Evolutionary conservation across 805 yeast species (phyloP).

Genomic region (Yarrowia sp.): DNA sequence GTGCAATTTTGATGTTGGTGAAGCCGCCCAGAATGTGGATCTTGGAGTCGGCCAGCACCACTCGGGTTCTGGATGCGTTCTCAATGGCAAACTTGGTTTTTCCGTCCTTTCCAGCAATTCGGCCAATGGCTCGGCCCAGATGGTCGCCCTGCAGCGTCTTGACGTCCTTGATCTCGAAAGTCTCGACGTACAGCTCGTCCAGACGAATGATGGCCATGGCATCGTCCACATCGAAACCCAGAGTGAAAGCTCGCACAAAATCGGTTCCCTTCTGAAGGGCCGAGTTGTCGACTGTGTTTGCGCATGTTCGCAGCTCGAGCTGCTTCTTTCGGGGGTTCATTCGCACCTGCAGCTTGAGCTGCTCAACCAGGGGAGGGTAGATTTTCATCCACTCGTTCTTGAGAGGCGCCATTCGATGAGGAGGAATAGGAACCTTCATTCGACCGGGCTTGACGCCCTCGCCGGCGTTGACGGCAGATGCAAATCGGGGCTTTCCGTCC

Average conservation of each 20-base stretch:
- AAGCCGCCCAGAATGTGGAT: conserved; percentile 97
- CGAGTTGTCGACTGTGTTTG: conserved; percentile 85
- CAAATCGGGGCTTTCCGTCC: conserved; percentile 85
- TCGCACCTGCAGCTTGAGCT: conserved; percentile 91
- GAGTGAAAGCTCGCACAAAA: conserved; percentile 90
- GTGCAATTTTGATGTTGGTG: conserved; percentile 97
- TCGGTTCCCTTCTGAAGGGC: conserved; percentile 98
- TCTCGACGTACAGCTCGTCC: conserved; percentile 95
- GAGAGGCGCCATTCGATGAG: conserved; percentile 95
- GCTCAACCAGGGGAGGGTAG: conserved; percentile 95
- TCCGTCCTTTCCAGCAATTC: conserved; percentile 99
- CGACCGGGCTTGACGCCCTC: conserved; percentile 79
- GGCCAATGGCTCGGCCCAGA: conserved; percentile 97
- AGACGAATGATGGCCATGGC: conserved; percentile 92
- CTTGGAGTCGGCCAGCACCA: conserved; percentile 94
- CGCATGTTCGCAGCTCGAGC: conserved; percentile 85
- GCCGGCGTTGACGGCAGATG: conserved; percentile 70
- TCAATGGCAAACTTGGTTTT: conserved; percentile 98
- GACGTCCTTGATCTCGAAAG: conserved; percentile 96
- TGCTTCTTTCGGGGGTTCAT: conserved; percentile 84
- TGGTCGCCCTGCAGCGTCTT: conserved; percentile 96
- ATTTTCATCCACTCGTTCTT: conserved; percentile 90
- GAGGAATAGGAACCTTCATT: conserved; percentile 92
- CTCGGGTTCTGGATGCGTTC: conserved; percentile 97
- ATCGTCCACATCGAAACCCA: conserved; percentile 97